Percentiles rank a stretch among this genome's conserved stretches.
Conservation (phyloP, 164 flowering plant species). For the Saururus chinensis region DNA sequence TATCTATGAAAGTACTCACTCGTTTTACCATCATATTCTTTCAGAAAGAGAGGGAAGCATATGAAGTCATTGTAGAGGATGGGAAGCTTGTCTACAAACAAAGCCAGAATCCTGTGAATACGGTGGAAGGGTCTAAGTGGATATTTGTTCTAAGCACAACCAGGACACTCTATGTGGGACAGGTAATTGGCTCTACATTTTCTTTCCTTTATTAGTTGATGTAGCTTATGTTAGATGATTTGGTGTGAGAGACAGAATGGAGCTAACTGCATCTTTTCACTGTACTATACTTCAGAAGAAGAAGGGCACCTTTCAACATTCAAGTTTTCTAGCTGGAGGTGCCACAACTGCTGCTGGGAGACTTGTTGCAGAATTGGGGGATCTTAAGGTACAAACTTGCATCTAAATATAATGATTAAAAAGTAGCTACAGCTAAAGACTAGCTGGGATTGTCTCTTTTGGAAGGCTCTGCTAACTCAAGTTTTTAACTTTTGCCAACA, state of each 20-base stretch:
- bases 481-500: neutral
- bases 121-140: conserved; percentile 51
- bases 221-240: neutral
- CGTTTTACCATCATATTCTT: neutral
- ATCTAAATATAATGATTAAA: neutral
- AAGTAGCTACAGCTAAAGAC: too few species aligned
- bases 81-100: conserved; percentile 60
- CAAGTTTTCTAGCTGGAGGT: conserved; percentile 74
- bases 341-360: conserved; percentile 70
- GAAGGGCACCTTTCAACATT: conserved; percentile 75
- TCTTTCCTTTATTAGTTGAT: neutral
- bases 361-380: conserved; percentile 51
- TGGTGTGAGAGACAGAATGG: neutral
- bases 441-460: neutral
- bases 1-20: neutral
- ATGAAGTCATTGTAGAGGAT: conserved; percentile 47
- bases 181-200: conserved; percentile 2
- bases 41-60: conserved; percentile 64
- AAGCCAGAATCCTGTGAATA: conserved; percentile 26
- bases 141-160: conserved; percentile 72
- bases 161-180: conserved; percentile 47
- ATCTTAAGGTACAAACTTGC: conserved; percentile 36
- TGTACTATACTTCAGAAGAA: conserved; percentile 27
- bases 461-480: neutral
- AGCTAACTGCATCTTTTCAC: neutral